A percentile compares a stretch with the other conserved stretches of the same genome.
Evolutionary conservation across 2,329 filamentous ascomycete species (phyloP).

Genomic region (Fonsecaea pedrosoi): DNA sequence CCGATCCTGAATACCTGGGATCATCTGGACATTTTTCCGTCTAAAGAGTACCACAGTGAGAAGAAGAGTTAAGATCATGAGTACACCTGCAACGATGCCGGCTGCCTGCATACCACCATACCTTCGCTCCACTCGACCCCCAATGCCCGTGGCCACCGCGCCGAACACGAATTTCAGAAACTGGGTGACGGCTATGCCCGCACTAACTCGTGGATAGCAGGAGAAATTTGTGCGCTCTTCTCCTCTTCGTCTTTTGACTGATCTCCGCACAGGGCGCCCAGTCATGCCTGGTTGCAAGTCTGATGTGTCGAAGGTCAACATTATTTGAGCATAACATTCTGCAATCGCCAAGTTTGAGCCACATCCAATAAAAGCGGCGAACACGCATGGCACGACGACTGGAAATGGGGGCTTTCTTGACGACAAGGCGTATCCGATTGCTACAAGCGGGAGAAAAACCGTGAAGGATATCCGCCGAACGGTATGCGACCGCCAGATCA

Average conservation of each 20-base stretch:
- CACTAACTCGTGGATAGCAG: constrained; percentile 74
- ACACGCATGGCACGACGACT: constrained; percentile 68
- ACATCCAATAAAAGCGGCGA: constrained; percentile 72
- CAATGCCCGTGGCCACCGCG: constrained; percentile 70
- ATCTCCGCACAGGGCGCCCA: constrained; percentile 54
- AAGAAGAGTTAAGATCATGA: constrained; percentile 69
- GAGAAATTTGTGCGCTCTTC: constrained; percentile 72
- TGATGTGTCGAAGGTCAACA: constrained; percentile 83
- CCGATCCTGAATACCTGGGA: constrained; percentile 55
- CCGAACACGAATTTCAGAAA: constrained; percentile 72
- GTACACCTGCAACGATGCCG: constrained; percentile 70
- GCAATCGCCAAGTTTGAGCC: constrained; percentile 75
- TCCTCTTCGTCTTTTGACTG: constrained; percentile 51
- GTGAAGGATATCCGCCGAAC: constrained; percentile 72
- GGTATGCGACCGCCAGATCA: constrained; percentile 75
- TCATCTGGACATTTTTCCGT: constrained; percentile 71
- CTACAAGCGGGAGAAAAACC: constrained; percentile 69
- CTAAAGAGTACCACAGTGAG: constrained; percentile 68
- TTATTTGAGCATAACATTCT: constrained; percentile 77
- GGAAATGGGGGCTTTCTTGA: constrained; percentile 68
- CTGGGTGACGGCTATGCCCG: constrained; percentile 75
- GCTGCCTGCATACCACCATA: constrained; percentile 73
- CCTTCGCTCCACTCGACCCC: constrained; percentile 69
- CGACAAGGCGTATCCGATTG: constrained; percentile 70
- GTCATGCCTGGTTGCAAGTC: constrained; percentile 77